A percentile compares a stretch with the other conserved stretches of the same genome.
phyloP scores from a whole-genome alignment of 129 eudicot genomes.

The Pulicaria dysenterica region DNA sequence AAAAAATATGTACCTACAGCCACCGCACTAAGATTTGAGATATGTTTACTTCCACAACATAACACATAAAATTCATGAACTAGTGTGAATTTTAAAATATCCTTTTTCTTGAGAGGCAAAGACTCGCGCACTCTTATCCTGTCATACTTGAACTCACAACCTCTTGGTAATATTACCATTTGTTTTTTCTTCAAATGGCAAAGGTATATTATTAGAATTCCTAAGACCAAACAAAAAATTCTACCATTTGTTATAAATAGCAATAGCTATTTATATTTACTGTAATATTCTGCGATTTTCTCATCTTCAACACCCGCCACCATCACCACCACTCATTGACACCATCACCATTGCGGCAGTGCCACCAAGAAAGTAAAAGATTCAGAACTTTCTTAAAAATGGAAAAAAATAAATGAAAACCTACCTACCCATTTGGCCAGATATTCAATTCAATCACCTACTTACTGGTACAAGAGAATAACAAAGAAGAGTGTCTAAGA shows the following conservation, averaged over 20 bases:
- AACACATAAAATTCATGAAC: neutral
- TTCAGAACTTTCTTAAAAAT: no score
- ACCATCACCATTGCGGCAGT: neutral
- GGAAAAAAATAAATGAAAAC: neutral
- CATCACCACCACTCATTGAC: neutral
- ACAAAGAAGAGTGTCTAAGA: neutral
- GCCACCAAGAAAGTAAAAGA: neutral
- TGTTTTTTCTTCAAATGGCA: no score
- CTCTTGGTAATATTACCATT: no score
- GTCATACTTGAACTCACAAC: no score
- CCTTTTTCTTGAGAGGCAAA: neutral
- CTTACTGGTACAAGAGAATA: neutral
- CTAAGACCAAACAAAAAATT: no score
- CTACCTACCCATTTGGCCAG: neutral
- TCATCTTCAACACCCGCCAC: no score
- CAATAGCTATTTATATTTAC: no score
- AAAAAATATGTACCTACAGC: conserved; percentile 76
- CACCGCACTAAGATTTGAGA: conserved; percentile 9
- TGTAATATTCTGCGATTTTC: no score
- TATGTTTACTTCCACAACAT: neutral
- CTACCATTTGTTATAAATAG: no score
- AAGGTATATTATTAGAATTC: no score
- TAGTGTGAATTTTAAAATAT: neutral
- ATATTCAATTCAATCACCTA: neutral
- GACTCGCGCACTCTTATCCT: no score